Percentiles rank a stretch among this genome's conserved stretches.
Evolutionary conservation across 2,329 filamentous ascomycete species (phyloP).

Genomic region (Arthroderma sp.): DNA sequence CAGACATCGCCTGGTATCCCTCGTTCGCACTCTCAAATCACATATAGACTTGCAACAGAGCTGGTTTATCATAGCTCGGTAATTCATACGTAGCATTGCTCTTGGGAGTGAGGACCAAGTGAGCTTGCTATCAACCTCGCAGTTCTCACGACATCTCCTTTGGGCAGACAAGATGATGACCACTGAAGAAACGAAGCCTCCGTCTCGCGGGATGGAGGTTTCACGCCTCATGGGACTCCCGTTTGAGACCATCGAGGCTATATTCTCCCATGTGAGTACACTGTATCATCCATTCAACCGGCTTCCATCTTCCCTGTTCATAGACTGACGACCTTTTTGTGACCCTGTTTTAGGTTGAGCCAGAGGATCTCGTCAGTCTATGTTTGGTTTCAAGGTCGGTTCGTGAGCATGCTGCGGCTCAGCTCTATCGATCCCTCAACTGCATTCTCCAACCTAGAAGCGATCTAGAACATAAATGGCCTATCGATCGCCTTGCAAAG

Average conservation of each 20-base stretch:
- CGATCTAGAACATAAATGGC: slow-evolving; percentile 44
- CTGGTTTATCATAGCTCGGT: not conserved
- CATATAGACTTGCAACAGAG: not conserved
- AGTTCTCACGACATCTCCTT: not conserved
- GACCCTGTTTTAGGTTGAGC: slow-evolving; percentile 11
- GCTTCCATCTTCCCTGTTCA: not conserved
- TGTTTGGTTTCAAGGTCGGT: slow-evolving; percentile 48
- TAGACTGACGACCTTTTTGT: not conserved
- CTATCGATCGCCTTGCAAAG: slow-evolving; percentile 46
- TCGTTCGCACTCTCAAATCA: not conserved
- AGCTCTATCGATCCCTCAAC: slow-evolving; percentile 52
- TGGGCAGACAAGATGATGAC: not conserved
- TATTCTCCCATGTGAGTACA: slow-evolving; percentile 25
- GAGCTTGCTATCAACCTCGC: not conserved
- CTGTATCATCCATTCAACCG: slow-evolving; percentile 23
- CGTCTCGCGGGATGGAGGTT: not conserved
- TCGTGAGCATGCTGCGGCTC: slow-evolving; percentile 45
- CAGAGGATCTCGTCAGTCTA: slow-evolving; percentile 29
- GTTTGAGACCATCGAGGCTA: slow-evolving; percentile 21
- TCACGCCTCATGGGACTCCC: slow-evolving; percentile 20
- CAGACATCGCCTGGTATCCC: not conserved
- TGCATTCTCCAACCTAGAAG: slow-evolving; percentile 32
- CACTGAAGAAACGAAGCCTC: not conserved
- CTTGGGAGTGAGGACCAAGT: not conserved
- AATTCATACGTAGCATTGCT: not conserved